Evolutionary conservation across 1,284 basidiomycete species (phyloP).

Genomic region (Moesziomyces sp.): DNA sequence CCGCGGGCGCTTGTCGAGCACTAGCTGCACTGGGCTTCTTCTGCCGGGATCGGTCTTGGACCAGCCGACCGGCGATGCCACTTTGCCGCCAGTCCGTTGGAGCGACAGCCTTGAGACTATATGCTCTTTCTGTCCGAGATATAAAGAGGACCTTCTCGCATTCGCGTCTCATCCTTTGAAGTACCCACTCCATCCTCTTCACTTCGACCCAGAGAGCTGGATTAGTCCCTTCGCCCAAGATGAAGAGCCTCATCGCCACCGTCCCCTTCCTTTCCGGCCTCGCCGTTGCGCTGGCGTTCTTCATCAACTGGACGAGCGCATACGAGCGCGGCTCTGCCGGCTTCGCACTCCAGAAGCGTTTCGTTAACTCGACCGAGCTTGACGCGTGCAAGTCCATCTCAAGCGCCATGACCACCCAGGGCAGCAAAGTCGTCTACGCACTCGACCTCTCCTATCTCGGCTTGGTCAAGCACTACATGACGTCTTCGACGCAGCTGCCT

Average conservation of each 20-base stretch:
- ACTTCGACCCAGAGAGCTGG: no score
- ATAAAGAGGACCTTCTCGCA: no score
- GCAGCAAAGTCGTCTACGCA: conserved; percentile 32
- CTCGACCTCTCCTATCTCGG: conserved; percentile 31
- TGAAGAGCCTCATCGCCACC: conserved; percentile 21
- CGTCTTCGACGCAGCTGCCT: conserved; percentile 27
- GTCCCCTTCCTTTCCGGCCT: conserved; percentile 31
- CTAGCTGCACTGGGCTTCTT: no score
- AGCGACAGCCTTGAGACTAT: no score
- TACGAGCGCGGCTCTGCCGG: conserved; percentile 9
- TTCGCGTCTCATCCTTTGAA: no score
- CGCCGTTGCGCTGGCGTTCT: conserved; percentile 22
- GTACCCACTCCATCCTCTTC: no score
- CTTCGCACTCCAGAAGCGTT: conserved; percentile 27
- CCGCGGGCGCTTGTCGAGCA: no score
- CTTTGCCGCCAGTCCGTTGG: no score
- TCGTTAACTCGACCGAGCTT: conserved; percentile 39
- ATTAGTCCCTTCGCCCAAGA: background rate
- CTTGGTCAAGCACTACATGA: conserved; percentile 43
- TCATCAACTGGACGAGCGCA: conserved; percentile 35
- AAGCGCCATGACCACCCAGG: conserved; percentile 10
- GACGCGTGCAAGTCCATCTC: conserved; percentile 39
- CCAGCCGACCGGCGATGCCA: no score
- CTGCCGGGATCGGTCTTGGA: no score
- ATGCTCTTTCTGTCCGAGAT: no score